These are phyloP conservation scores for Celoporthe dispersa DNA, from an alignment of 2,329 filamentous ascomycete genomes.

Conservation along the genomic window DNA sequence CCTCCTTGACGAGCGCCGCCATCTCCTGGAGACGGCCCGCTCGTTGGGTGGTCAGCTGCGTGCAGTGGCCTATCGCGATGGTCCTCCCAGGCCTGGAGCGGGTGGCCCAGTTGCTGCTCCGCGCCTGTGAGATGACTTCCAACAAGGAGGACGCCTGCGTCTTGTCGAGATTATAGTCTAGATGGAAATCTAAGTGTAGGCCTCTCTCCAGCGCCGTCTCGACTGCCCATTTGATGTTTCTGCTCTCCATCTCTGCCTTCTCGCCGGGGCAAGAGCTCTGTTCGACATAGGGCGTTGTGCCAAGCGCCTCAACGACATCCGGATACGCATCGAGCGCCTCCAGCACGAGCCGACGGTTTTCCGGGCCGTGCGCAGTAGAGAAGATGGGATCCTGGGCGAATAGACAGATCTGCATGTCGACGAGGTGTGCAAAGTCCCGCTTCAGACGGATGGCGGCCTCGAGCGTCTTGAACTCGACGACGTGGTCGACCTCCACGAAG, in stretches of 20 bases:
- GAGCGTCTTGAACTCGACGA: constrained; percentile 51
- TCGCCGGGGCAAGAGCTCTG: constrained; percentile 49
- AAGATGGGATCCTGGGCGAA: constrained; percentile 75
- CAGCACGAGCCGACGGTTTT: constrained; percentile 54
- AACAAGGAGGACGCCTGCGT: constrained; percentile 53
- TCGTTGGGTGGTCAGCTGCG: constrained; percentile 66
- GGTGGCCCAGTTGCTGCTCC: constrained; percentile 48
- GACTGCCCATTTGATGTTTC: constrained; percentile 68
- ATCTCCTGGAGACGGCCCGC: constrained; percentile 55
- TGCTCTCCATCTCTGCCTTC: constrained; percentile 25
- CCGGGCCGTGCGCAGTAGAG: constrained; percentile 52
- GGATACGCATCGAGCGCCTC: constrained; percentile 36
- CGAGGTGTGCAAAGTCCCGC: constrained; percentile 53
- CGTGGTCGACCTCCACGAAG: constrained; percentile 72
- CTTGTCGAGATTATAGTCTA: constrained; percentile 69
- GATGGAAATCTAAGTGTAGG: constrained; percentile 70
- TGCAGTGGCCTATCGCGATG: constrained; percentile 70
- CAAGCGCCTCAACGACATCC: constrained; percentile 60
- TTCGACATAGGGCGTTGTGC: constrained; percentile 75
- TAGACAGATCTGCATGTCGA: constrained; percentile 68
- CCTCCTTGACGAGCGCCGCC: constrained; percentile 48
- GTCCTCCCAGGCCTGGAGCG: constrained; percentile 46
- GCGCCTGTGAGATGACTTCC: neutral
- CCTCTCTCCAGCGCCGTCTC: constrained; percentile 52
- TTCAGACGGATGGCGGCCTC: constrained; percentile 62